phyloP scores from a whole-genome alignment of 495 filamentous ascomycete species.

The Penicillium atrosanguineum region DNA sequence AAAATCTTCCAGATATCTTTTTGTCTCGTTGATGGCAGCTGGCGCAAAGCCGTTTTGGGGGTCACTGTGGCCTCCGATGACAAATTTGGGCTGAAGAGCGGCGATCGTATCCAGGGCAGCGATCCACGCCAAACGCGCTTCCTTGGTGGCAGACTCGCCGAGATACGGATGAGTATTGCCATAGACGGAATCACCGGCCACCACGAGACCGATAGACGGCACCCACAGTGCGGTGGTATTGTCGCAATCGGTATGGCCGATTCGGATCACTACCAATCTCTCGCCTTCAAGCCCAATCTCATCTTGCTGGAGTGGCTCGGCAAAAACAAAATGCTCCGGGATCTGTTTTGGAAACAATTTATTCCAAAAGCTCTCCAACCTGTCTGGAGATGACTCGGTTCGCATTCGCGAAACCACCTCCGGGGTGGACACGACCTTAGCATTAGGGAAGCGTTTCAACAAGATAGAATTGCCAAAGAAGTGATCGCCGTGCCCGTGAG shows the following conservation, averaged over 20 bases:
- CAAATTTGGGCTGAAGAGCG: neutral
- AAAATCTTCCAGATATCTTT: neutral
- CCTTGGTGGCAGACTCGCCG: slow-evolving; percentile 4
- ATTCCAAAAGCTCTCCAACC: neutral
- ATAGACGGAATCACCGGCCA: slow-evolving; percentile 38
- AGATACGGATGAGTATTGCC: slow-evolving; percentile 32
- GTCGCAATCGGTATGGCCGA: slow-evolving; percentile 21
- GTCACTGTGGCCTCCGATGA: slow-evolving; percentile 4
- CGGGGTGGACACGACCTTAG: slow-evolving; percentile 25
- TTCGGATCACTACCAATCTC: neutral
- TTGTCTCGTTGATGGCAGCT: neutral
- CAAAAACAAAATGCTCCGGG: neutral
- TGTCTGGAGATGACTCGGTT: slow-evolving; percentile 3
- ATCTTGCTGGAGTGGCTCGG: neutral
- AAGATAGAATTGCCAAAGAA: slow-evolving; percentile 36
- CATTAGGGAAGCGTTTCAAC: slow-evolving; percentile 26
- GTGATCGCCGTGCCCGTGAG: slow-evolving; percentile 49
- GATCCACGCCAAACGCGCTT: neutral
- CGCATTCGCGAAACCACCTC: slow-evolving; percentile 32
- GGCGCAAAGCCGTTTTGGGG: neutral
- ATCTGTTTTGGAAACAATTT: neutral
- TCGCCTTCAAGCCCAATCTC: neutral
- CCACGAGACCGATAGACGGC: slow-evolving; percentile 27
- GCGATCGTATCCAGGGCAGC: slow-evolving; percentile 1
- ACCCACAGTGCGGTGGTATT: slow-evolving; percentile 28